A percentile compares a stretch with the other conserved stretches of the same genome.
Conservation (phyloP, 805 yeast genomes). For the Starmerella geochares region DNA sequence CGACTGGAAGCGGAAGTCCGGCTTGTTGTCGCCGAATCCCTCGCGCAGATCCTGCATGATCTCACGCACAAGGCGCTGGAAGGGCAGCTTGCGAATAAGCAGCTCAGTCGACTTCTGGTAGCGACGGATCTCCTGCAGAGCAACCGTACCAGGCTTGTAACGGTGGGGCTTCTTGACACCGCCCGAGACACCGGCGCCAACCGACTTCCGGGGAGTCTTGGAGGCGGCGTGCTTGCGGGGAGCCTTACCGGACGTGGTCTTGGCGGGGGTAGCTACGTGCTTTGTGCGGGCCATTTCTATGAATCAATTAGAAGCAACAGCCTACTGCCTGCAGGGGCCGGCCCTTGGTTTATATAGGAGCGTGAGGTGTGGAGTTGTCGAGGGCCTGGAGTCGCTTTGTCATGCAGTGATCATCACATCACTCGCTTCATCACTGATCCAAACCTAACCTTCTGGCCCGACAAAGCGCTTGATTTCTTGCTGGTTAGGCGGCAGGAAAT, state of each 20-base stretch:
- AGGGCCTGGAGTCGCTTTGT: neutral
- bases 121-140: conserved; percentile 85
- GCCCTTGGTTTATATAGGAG: conserved; percentile 13
- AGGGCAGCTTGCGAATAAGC: conserved; percentile 77
- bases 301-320: neutral
- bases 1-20: conserved; percentile 66
- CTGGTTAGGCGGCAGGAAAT: neutral
- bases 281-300: conserved; percentile 35
- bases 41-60: conserved; percentile 80
- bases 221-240: conserved; percentile 89
- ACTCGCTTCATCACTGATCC: conserved; percentile 8
- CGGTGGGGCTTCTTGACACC: conserved; percentile 90
- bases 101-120: conserved; percentile 84
- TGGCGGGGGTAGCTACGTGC: conserved; percentile 64
- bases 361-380: neutral
- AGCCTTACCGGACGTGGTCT: conserved; percentile 86
- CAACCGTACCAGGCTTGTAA: conserved; percentile 92
- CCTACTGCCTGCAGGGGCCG: neutral
- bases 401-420: conserved; percentile 5
- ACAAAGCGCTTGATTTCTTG: neutral
- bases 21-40: conserved; percentile 35
- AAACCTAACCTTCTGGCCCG: neutral
- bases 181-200: conserved; percentile 62
- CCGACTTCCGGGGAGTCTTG: conserved; percentile 83
- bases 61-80: conserved; percentile 85